phyloP scores from a whole-genome alignment of 208 protist species.

The Porcisia hertigi region DNA sequence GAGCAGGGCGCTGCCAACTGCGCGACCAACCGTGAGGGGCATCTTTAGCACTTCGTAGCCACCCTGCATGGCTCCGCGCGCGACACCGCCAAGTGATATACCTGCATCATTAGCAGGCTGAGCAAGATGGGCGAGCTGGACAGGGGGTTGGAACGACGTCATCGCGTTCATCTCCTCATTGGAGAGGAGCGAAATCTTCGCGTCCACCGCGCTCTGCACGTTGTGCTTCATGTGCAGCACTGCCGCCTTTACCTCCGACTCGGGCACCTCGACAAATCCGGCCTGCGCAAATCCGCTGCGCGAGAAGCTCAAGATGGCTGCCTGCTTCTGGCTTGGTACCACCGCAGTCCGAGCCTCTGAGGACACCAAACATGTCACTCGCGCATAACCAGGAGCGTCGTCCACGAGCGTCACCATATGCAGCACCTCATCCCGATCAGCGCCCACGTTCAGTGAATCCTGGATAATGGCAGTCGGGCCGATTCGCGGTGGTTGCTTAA shows the following conservation, averaged over 20 bases:
- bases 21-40: conserved; percentile 66
- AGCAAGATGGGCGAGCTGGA: conserved; percentile 73
- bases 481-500: conserved; percentile 27
- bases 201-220: background rate
- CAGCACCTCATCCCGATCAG: conserved; percentile 63
- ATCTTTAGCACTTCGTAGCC: conserved; percentile 70
- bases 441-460: conserved; percentile 48
- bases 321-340: conserved; percentile 37
- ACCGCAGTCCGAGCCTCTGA: conserved; percentile 25
- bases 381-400: conserved; percentile 42
- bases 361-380: conserved; percentile 50
- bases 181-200: conserved; percentile 11
- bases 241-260: conserved; percentile 41
- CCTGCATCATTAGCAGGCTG: conserved; percentile 32
- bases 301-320: conserved; percentile 65
- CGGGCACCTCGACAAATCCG: conserved; percentile 55
- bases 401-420: conserved; percentile 59
- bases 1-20: conserved; percentile 63
- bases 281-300: conserved; percentile 41
- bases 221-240: conserved; percentile 17
- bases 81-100: conserved; percentile 53
- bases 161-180: conserved; percentile 5
- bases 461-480: conserved; percentile 46
- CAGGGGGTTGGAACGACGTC: conserved; percentile 53
- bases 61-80: conserved; percentile 59